These are phyloP conservation scores for Huntiella omanensis DNA, from an alignment of 2,329 filamentous ascomycete genomes.

Conservation along the genomic window DNA sequence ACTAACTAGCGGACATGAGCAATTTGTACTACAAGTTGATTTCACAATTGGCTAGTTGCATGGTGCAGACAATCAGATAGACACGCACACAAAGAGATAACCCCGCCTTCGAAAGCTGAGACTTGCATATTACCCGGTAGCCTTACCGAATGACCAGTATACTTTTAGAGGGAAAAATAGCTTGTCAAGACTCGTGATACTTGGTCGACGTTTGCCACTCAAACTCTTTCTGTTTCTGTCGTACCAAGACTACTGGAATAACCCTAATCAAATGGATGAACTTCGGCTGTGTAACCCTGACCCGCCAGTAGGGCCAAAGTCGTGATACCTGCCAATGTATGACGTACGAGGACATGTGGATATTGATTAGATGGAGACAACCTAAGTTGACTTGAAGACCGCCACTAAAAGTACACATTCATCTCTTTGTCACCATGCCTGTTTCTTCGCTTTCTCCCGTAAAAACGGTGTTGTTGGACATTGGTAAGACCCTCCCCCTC, in stretches of 20 bases:
- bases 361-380: neutral
- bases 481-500: slow-evolving; percentile 27
- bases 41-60: too few species aligned
- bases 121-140: neutral
- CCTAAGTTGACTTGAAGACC: neutral
- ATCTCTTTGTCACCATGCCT: neutral
- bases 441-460: slow-evolving; percentile 13
- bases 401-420: neutral
- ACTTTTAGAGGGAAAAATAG: neutral
- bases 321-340: neutral
- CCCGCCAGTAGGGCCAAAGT: neutral
- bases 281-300: slow-evolving; percentile 1
- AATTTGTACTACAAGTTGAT: too few species aligned
- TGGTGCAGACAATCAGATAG: too few species aligned
- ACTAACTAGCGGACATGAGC: too few species aligned
- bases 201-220: neutral
- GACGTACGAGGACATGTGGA: neutral
- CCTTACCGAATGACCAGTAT: neutral
- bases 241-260: neutral
- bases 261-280: slow-evolving; percentile 2
- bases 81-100: too few species aligned
- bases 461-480: slow-evolving; percentile 36
- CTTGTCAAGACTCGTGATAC: neutral
- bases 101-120: neutral
- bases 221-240: too few species aligned